phyloP scores from a whole-genome alignment of 805 yeast genomes.

The Pichia membranifaciens region DNA sequence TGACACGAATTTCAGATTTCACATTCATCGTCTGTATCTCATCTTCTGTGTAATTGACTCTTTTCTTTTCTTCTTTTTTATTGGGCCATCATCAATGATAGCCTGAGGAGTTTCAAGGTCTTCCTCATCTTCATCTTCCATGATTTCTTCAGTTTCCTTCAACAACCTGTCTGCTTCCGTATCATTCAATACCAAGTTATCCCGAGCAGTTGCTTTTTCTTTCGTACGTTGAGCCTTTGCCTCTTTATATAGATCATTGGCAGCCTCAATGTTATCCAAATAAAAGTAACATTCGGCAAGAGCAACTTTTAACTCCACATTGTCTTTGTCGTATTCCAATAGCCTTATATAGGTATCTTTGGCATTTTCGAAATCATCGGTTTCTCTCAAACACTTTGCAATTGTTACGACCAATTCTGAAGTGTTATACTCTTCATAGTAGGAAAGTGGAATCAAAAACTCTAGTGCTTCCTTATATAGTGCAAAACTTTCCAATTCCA shows the following conservation, averaged over 20 bases:
- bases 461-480: slow-evolving; percentile 70
- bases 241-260: slow-evolving; percentile 48
- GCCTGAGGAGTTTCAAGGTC: slow-evolving; percentile 24
- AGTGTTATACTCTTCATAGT: slow-evolving; percentile 46
- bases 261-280: slow-evolving; percentile 53
- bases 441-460: slow-evolving; percentile 52
- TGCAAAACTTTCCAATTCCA: slow-evolving; percentile 62
- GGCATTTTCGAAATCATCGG: slow-evolving; percentile 64
- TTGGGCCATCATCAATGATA: slow-evolving; percentile 29
- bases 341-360: slow-evolving; percentile 51
- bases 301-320: slow-evolving; percentile 68
- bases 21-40: slow-evolving; percentile 27
- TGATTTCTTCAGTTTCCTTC: neutral
- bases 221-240: slow-evolving; percentile 39
- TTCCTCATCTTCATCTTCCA: slow-evolving; percentile 16
- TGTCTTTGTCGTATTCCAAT: slow-evolving; percentile 49
- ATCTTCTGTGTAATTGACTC: slow-evolving; percentile 21
- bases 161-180: slow-evolving; percentile 10
- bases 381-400: slow-evolving; percentile 73
- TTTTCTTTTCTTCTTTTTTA: slow-evolving; percentile 20
- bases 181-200: slow-evolving; percentile 14
- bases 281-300: slow-evolving; percentile 78
- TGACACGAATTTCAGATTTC: slow-evolving; percentile 33
- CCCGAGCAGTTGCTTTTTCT: slow-evolving; percentile 27
- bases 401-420: slow-evolving; percentile 51